phyloP scores from a whole-genome alignment of 257 asterid species.

The Fraxinus americana region DNA sequence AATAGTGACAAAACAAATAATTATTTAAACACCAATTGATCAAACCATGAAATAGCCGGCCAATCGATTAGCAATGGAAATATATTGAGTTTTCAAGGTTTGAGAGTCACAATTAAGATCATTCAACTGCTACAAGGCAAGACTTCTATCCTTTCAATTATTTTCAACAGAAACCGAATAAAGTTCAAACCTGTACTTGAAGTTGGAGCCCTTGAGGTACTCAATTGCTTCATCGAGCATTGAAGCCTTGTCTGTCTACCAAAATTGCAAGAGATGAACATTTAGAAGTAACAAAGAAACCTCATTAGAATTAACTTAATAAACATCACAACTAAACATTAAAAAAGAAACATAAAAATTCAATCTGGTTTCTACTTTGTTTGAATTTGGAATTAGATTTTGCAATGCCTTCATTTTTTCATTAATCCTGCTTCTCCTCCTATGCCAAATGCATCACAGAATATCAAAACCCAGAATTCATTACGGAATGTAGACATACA shows the following conservation, averaged over 20 bases:
- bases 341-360: background rate
- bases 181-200: constrained; percentile 62
- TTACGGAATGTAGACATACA: too few species aligned
- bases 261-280: background rate
- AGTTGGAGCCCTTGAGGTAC: constrained; percentile 85
- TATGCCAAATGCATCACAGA: constrained; percentile 35
- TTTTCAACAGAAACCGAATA: background rate
- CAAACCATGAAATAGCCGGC: too few species aligned
- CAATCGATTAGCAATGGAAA: too few species aligned
- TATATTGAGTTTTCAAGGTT: too few species aligned
- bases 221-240: constrained; percentile 90
- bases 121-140: background rate
- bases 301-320: background rate
- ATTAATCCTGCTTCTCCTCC: constrained; percentile 86
- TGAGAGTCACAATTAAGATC: background rate
- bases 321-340: background rate
- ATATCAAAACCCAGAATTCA: too few species aligned
- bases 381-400: constrained; percentile 76
- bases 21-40: too few species aligned
- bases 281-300: background rate
- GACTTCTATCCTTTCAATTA: background rate
- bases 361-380: constrained; percentile 47
- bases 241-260: constrained; percentile 83
- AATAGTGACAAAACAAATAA: too few species aligned
- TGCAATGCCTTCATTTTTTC: constrained; percentile 87